These are phyloP conservation scores for Leptosphaerulina australis DNA, from an alignment of 2,329 filamentous ascomycete genomes.

Conservation along the genomic window DNA sequence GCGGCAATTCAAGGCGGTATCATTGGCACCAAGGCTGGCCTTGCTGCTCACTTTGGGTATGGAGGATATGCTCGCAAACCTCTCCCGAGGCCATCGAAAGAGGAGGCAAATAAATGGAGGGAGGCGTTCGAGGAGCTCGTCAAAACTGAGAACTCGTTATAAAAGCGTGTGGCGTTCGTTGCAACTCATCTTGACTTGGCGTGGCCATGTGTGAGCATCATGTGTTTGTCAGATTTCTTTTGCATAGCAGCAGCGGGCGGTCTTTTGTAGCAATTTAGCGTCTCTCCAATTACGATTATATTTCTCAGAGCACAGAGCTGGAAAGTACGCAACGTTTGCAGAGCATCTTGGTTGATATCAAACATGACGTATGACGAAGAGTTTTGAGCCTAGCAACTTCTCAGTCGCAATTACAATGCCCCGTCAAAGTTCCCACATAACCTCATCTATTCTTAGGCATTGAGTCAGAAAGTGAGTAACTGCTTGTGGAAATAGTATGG, in stretches of 20 bases:
- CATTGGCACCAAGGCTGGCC: constrained; percentile 69
- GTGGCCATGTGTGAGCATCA: constrained; percentile 15
- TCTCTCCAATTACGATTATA: neutral
- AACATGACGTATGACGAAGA: no score
- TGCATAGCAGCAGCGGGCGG: constrained; percentile 15
- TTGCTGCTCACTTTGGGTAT: constrained; percentile 68
- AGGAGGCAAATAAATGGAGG: constrained; percentile 49
- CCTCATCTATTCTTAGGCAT: no score
- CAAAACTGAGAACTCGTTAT: constrained; percentile 49
- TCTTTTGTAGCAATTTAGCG: constrained; percentile 19
- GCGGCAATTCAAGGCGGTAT: constrained; percentile 71
- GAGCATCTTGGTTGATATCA: no score
- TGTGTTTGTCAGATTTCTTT: constrained; percentile 10
- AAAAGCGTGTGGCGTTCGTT: constrained; percentile 5
- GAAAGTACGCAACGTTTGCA: no score
- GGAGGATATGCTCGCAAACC: constrained; percentile 67
- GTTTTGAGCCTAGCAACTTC: no score
- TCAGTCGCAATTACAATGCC: no score
- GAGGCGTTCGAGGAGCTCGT: constrained; percentile 55
- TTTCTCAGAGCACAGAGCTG: neutral
- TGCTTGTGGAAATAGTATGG: no score
- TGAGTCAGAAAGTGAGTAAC: no score
- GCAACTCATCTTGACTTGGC: neutral
- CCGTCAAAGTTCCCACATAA: no score
- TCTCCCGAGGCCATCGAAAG: constrained; percentile 57